These are phyloP conservation scores for Phytophthora quininea DNA, from an alignment of 352 stramenopile species.

Conservation along the genomic window DNA sequence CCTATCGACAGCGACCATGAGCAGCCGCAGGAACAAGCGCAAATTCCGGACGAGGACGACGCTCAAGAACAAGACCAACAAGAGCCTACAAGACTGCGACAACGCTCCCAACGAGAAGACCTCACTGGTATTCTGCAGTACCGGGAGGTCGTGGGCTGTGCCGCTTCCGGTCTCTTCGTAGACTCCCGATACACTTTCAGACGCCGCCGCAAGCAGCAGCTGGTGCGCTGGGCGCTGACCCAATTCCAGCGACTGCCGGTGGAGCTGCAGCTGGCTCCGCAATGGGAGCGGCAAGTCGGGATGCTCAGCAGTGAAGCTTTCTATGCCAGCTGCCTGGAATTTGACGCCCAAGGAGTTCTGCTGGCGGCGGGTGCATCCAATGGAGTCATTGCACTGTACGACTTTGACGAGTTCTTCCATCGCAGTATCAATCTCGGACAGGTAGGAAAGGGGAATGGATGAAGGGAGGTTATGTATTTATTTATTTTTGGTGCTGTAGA, in stretches of 20 bases:
- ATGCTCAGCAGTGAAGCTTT: slow-evolving; percentile 37
- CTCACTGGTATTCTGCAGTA: slow-evolving; percentile 43
- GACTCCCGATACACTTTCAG: slow-evolving; percentile 11
- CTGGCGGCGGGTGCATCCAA: slow-evolving; percentile 69
- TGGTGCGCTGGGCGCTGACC: slow-evolving; percentile 61
- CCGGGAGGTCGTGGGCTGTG: slow-evolving; percentile 47
- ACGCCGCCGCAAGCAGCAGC: slow-evolving; percentile 48
- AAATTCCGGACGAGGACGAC: slow-evolving; percentile 6
- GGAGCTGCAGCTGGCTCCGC: slow-evolving; percentile 45
- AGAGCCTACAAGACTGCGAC: neutral
- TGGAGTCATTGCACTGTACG: slow-evolving; percentile 73
- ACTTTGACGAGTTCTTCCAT: slow-evolving; percentile 82
- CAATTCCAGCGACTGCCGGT: slow-evolving; percentile 52
- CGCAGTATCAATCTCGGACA: slow-evolving; percentile 61
- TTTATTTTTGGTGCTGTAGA: neutral
- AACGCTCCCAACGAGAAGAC: slow-evolving; percentile 19
- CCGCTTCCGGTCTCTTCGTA: slow-evolving; percentile 10
- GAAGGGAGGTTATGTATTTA: neutral
- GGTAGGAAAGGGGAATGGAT: slow-evolving; percentile 17
- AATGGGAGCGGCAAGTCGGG: slow-evolving; percentile 48
- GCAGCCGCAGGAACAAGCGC: slow-evolving; percentile 3
- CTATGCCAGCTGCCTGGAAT: slow-evolving; percentile 72
- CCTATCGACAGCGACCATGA: slow-evolving; percentile 26
- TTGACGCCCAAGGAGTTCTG: slow-evolving; percentile 71
- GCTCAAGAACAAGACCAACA: neutral